phyloP scores from a whole-genome alignment of 2,329 filamentous ascomycete species.

The Colletotrichum trifolii region DNA sequence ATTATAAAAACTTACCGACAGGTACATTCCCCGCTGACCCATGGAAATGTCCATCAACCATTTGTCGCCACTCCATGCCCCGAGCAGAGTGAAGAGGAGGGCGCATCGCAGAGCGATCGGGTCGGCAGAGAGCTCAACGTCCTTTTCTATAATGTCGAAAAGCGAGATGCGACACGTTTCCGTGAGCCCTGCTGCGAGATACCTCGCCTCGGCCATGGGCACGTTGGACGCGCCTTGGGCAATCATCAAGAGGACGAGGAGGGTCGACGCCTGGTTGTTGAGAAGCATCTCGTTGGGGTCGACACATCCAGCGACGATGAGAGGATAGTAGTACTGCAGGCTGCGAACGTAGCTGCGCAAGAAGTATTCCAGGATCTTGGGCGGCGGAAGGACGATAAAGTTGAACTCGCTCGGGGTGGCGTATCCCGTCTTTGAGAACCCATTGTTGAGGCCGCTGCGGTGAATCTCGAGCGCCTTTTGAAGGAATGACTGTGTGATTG shows the following conservation, averaged over 20 bases:
- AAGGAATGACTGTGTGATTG: slow-evolving; percentile 76
- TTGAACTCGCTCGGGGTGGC: slow-evolving; percentile 64
- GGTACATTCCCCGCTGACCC: slow-evolving; percentile 79
- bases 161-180: slow-evolving; percentile 79
- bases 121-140: slow-evolving; percentile 75
- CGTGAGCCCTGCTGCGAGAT: slow-evolving; percentile 73
- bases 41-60: slow-evolving; percentile 83
- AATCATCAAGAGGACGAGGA: slow-evolving; percentile 78
- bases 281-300: slow-evolving; percentile 76
- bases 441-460: slow-evolving; percentile 59
- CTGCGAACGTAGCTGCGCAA: slow-evolving; percentile 73
- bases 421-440: slow-evolving; percentile 53
- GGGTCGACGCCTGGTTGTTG: slow-evolving; percentile 72
- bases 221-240: slow-evolving; percentile 76
- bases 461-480: slow-evolving; percentile 78
- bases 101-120: slow-evolving; percentile 73
- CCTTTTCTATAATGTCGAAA: slow-evolving; percentile 78
- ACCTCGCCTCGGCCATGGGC: slow-evolving; percentile 72
- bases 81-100: slow-evolving; percentile 74
- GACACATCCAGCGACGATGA: slow-evolving; percentile 68
- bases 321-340: slow-evolving; percentile 73
- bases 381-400: slow-evolving; percentile 74
- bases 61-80: slow-evolving; percentile 80
- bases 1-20: slow-evolving; percentile 60
- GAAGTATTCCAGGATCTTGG: slow-evolving; percentile 75